These are phyloP conservation scores for Pichia sp. DNA, from an alignment of 1,139 yeast species.

Conservation along the genomic window DNA sequence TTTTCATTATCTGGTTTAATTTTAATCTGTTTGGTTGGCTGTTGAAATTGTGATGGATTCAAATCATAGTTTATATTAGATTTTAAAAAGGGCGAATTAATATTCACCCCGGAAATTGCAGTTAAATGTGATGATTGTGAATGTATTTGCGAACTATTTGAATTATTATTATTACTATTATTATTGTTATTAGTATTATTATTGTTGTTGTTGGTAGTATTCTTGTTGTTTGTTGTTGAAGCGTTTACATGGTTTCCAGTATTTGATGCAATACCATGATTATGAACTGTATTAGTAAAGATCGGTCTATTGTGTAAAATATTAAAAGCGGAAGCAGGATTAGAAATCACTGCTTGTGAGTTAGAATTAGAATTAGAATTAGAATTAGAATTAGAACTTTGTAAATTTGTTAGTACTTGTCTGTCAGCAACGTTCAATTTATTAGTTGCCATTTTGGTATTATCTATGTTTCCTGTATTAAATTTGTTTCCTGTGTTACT, in stretches of 20 bases:
- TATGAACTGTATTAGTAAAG: slow-evolving; percentile 10
- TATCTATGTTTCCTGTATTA: too few relatives aligned
- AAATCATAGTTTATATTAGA: slow-evolving; percentile 5
- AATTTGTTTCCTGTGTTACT: too few relatives aligned
- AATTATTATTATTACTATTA: too few relatives aligned
- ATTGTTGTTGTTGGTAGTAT: neutral
- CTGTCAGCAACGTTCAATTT: too few relatives aligned
- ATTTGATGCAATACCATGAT: slow-evolving; percentile 12
- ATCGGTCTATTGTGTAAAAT: slow-evolving; percentile 3
- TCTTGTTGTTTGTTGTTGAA: neutral
- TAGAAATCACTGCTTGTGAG: too few relatives aligned
- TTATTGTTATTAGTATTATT: too few relatives aligned
- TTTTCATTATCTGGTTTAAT: slow-evolving; percentile 1
- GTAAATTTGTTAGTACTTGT: slow-evolving; percentile 7
- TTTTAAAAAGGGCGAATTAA: slow-evolving; percentile 15
- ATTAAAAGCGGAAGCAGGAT: neutral
- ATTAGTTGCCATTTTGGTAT: too few relatives aligned
- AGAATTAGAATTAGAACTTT: slow-evolving; percentile 1
- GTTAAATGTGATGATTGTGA: slow-evolving; percentile 8
- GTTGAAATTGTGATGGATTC: slow-evolving; percentile 1
- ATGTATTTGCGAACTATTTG: slow-evolving; percentile 2
- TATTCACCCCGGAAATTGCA: slow-evolving; percentile 11
- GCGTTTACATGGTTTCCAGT: neutral
- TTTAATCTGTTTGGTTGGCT: slow-evolving; percentile 3
- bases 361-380: too few relatives aligned